Evolutionary conservation across 2,329 filamentous ascomycete species (phyloP), one percentile per base, ranked within the genome.

Genomic region (Exophiala dermatitidis): DNA sequence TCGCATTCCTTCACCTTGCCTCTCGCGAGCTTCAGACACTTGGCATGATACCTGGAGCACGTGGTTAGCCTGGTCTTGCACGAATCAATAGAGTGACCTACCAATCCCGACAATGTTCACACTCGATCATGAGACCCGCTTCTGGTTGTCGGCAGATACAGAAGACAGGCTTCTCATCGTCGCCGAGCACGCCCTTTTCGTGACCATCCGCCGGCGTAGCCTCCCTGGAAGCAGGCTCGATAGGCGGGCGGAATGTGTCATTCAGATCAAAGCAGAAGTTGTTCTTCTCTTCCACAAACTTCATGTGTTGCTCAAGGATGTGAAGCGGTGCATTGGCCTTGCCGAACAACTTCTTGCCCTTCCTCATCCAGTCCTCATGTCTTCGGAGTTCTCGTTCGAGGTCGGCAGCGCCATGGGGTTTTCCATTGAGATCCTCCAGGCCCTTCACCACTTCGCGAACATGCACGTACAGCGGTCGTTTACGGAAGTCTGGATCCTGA

Each of bases 61-160:
- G 38, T 41, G 48, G 52, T 73, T 64, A 74, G 63, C 46, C 34
- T 32, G 26, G 46, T 4, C 2, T 2, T 19, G 46, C 3, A 5
- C 34, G 19, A 19, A 37, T 30, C 19, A 46, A 5, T 8, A 26
- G 29, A 41, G 7, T 8, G 8, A 75, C 83, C 75, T 69, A 90
- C 93, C 93, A 98, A 74, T 98, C 93, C 65, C 96, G 91, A 70
- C 93, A 98, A 37, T 96, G 77, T 68, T 97, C 93, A 68, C 93
- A 98, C 71, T 98, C 93, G 64, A 98, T 97, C 93, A 98, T 98
- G 86, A 97, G 94, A 48, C 93, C 93, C 36, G 91, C 90, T 70
- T 98, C 93, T 4, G 89, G 82, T 59, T 85, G 88, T 55, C 93
- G 83, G 71, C 93, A 98, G 62, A 98, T 95, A 70, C 93, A 98